Conservation (phyloP, 75 land plant genomes). For the Larix kaempferi region DNA sequence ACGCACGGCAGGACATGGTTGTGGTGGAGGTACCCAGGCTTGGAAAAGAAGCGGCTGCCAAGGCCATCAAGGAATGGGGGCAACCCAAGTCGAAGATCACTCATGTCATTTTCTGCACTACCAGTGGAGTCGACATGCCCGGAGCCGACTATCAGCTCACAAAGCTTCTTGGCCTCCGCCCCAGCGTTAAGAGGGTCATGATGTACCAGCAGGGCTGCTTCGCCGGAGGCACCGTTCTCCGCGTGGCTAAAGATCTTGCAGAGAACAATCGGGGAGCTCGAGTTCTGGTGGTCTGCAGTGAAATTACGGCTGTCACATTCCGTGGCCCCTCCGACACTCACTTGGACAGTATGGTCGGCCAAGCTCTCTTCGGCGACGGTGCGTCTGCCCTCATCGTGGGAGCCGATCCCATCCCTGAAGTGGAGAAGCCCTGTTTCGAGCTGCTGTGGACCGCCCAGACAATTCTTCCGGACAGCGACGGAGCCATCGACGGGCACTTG, state of each 20-base stretch:
- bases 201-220: conserved; percentile 26
- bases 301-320: conserved; percentile 39
- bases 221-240: conserved; percentile 48
- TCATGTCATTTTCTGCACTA: conserved; percentile 23
- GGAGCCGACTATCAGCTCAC: conserved; percentile 49
- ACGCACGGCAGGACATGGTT: conserved; percentile 28
- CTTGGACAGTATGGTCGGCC: conserved; percentile 41
- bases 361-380: conserved; percentile 50
- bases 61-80: conserved; percentile 43
- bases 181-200: conserved; percentile 14
- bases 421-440: conserved; percentile 39
- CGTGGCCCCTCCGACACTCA: conserved; percentile 40
- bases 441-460: conserved; percentile 24
- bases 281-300: conserved; percentile 42
- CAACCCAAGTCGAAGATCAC: conserved; percentile 38
- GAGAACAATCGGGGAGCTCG: conserved; percentile 49
- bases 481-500: conserved; percentile 33
- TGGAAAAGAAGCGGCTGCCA: conserved; percentile 22
- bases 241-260: conserved; percentile 47
- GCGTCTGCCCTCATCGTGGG: conserved; percentile 47
- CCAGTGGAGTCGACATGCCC: conserved; percentile 32
- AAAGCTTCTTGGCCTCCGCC: conserved; percentile 21
- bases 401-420: conserved; percentile 29
- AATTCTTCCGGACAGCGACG: conserved; percentile 34
- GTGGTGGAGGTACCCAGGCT: conserved; percentile 26